Evolutionary conservation across 192 early-diverging fungal genomes (phyloP).

Genomic region (Backusella psychrophila): DNA sequence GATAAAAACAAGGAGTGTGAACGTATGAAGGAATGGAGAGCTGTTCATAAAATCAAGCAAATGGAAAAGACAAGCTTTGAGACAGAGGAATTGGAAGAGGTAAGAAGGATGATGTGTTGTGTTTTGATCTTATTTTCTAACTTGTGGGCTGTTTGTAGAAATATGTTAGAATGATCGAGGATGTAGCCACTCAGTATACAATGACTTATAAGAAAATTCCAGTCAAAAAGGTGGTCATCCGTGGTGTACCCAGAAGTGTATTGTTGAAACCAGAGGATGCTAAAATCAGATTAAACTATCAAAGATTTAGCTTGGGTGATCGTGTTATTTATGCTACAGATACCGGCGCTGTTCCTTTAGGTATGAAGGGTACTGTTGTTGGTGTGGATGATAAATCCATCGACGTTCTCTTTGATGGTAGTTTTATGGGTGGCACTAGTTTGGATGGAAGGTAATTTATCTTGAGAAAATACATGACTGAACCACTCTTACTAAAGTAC

Average conservation of each 20-base stretch:
- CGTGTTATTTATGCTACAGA: conserved; percentile 75
- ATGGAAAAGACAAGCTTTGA: conserved; percentile 64
- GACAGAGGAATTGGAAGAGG: conserved; percentile 64
- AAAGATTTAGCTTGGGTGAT: conserved; percentile 85
- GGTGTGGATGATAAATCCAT: conserved; percentile 71
- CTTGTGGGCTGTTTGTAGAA: neutral
- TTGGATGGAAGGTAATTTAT: conserved; percentile 63
- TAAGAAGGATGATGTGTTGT: conserved; percentile 10
- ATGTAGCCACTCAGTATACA: conserved; percentile 46
- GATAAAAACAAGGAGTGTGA: conserved; percentile 40
- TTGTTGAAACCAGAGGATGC: conserved; percentile 84
- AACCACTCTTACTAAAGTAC: neutral
- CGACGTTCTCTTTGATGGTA: conserved; percentile 86
- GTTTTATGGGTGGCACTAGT: conserved; percentile 75
- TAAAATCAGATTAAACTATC: conserved; percentile 63
- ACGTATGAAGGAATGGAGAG: conserved; percentile 66
- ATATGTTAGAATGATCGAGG: conserved; percentile 57
- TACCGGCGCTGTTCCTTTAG: conserved; percentile 76
- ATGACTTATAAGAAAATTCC: conserved; percentile 32
- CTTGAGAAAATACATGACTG: neutral
- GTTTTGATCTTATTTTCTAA: neutral
- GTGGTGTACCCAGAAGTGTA: conserved; percentile 48
- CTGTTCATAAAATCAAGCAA: conserved; percentile 54
- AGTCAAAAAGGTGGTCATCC: conserved; percentile 43
- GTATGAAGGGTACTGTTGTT: conserved; percentile 81